phyloP scores from a whole-genome alignment of 1,284 basidiomycete genomes.

The Rhodotorula glutinis region DNA sequence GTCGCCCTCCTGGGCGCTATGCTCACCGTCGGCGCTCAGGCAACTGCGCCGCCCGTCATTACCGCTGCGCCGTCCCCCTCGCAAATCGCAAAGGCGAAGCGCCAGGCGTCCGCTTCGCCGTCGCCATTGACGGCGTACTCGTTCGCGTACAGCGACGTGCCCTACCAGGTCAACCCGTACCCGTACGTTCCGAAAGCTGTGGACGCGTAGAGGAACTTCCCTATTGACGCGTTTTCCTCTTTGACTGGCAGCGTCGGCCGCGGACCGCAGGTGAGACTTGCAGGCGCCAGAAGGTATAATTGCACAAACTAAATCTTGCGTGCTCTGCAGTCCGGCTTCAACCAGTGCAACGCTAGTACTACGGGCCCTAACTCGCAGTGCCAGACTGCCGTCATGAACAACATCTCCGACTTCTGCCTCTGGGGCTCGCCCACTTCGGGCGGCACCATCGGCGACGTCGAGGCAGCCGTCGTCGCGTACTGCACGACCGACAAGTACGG shows the following conservation, averaged over 20 bases:
- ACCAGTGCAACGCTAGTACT: constrained; percentile 59
- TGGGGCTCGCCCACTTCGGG: constrained; percentile 20
- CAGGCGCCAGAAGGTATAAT: too few relatives aligned
- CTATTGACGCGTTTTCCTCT: not conserved
- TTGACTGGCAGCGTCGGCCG: not conserved
- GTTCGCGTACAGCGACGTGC: constrained; percentile 7
- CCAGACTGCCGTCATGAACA: constrained; percentile 55
- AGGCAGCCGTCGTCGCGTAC: constrained; percentile 22
- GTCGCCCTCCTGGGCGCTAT: too few relatives aligned
- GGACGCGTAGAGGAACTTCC: too few relatives aligned
- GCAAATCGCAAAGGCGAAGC: constrained; percentile 7
- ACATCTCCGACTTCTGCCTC: constrained; percentile 20
- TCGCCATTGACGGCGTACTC: constrained; percentile 9
- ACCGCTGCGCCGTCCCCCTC: constrained; percentile 17
- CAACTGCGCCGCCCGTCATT: constrained; percentile 11
- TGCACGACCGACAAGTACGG: constrained; percentile 59
- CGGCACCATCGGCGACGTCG: constrained; percentile 32
- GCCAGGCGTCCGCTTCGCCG: not conserved
- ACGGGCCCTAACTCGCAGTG: constrained; percentile 58
- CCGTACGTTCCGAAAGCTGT: too few relatives aligned
- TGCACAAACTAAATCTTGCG: too few relatives aligned
- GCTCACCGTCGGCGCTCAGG: not conserved
- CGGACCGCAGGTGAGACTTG: constrained; percentile 3
- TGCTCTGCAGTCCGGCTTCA: constrained; percentile 56
- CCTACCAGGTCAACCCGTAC: constrained; percentile 36